Percentiles rank a stretch among this genome's conserved stretches.
Conservation (phyloP, 768 basidiomycete species). For the Boletus sensibilis region DNA sequence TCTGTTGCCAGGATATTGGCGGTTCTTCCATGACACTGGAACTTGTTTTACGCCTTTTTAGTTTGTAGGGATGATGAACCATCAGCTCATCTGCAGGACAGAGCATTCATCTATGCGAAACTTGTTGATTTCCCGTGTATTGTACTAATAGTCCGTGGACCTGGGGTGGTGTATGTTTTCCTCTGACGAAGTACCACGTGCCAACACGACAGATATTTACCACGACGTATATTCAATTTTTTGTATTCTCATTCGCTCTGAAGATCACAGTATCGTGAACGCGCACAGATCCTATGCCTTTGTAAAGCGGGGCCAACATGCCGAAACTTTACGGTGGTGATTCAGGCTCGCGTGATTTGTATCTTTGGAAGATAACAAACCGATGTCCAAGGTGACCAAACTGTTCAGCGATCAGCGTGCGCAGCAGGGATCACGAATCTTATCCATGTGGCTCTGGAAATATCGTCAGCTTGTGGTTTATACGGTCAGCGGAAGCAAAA, state of each 20-base stretch:
- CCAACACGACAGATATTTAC: background rate
- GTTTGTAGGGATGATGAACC: conserved; percentile 8
- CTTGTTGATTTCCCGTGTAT: background rate
- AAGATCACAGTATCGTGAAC: no score
- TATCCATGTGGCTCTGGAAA: no score
- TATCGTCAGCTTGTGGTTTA: no score
- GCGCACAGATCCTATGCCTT: no score
- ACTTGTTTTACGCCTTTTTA: conserved; percentile 10
- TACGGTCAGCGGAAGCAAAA: no score
- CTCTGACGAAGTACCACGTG: background rate
- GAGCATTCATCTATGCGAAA: background rate
- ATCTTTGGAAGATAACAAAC: background rate
- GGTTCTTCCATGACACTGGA: conserved; percentile 21
- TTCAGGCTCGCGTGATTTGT: no score
- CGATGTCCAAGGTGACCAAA: background rate
- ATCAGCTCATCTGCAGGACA: conserved; percentile 8
- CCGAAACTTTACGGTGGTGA: background rate
- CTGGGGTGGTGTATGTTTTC: no score
- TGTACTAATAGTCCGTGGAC: conserved; percentile 8
- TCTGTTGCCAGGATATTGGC: conserved; percentile 33
- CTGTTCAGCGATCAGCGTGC: no score
- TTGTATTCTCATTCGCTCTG: background rate
- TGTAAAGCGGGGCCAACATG: background rate
- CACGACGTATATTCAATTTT: background rate
- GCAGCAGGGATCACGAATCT: no score